Conservation (phyloP, 1,284 basidiomycete species). For the Pisolithus thermaeus region DNA sequence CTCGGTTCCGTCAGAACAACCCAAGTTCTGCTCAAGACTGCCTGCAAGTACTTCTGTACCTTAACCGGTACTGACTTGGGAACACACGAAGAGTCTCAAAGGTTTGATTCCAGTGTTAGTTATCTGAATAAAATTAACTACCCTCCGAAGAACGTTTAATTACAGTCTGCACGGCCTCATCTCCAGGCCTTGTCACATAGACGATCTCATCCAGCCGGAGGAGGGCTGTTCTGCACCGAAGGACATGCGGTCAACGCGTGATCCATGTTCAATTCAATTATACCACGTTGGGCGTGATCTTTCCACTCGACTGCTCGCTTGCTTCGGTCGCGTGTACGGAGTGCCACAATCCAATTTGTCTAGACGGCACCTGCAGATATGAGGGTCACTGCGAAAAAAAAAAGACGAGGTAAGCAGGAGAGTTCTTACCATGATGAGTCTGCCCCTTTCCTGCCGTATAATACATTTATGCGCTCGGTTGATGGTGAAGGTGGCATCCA, state of each 20-base stretch:
- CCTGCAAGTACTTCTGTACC: too few species aligned
- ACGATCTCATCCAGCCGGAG: too few species aligned
- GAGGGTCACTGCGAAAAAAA: slow-evolving; percentile 7
- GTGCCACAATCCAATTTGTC: slow-evolving; percentile 7
- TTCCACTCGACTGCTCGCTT: slow-evolving; percentile 10
- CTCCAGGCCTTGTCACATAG: too few species aligned
- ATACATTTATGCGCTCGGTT: slow-evolving; percentile 19
- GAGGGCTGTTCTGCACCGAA: slow-evolving; percentile 8
- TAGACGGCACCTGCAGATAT: slow-evolving; percentile 20
- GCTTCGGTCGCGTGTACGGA: slow-evolving; percentile 16
- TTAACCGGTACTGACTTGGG: too few species aligned
- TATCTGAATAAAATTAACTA: too few species aligned
- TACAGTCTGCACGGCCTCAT: too few species aligned
- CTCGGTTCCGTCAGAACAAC: too few species aligned
- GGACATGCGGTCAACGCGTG: neutral
- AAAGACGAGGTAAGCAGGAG: neutral
- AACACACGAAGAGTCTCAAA: too few species aligned
- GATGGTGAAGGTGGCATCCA: slow-evolving; percentile 19
- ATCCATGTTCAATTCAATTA: neutral
- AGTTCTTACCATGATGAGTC: slow-evolving; percentile 18
- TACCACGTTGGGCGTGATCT: slow-evolving; percentile 10
- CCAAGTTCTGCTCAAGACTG: too few species aligned
- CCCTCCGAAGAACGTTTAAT: too few species aligned
- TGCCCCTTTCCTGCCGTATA: slow-evolving; percentile 15
- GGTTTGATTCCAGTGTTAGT: too few species aligned